Evolutionary conservation across 768 basidiomycete species (phyloP).

Genomic region (Mycena crocata): DNA sequence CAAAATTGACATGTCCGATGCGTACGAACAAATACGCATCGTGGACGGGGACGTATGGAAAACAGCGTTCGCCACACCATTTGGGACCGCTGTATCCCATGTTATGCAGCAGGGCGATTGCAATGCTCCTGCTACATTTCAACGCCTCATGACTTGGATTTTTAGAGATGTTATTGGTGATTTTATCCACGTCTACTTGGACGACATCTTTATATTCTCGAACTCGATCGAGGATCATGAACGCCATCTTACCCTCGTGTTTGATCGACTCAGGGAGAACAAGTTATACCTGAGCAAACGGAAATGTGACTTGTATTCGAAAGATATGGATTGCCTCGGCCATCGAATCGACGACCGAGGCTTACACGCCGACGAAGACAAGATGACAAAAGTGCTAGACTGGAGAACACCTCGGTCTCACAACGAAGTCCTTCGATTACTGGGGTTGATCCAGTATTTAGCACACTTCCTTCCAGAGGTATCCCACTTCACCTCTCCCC

Average conservation of each 20-base stretch:
- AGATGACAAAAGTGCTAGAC: neutral
- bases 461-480: slow-evolving; percentile 6
- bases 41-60: slow-evolving; percentile 33
- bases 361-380: slow-evolving; percentile 41
- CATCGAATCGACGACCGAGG: slow-evolving; percentile 47
- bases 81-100: neutral
- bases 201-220: slow-evolving; percentile 57
- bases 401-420: neutral
- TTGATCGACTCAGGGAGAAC: slow-evolving; percentile 40
- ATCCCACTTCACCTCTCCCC: slow-evolving; percentile 2
- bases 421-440: neutral
- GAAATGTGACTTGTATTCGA: slow-evolving; percentile 41
- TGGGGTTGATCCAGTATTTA: slow-evolving; percentile 2
- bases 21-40: slow-evolving; percentile 49
- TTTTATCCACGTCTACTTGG: slow-evolving; percentile 57
- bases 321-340: slow-evolving; percentile 24
- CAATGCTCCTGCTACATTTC: slow-evolving; percentile 60
- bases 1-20: slow-evolving; percentile 48
- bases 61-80: slow-evolving; percentile 40
- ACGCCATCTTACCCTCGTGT: slow-evolving; percentile 44
- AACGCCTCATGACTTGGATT: slow-evolving; percentile 53
- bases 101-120: slow-evolving; percentile 49
- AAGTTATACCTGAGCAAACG: slow-evolving; percentile 45
- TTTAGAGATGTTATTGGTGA: slow-evolving; percentile 50
- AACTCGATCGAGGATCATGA: slow-evolving; percentile 52